Evolutionary conservation across 1,139 yeast species (phyloP).

Genomic region (Taiozyma sp.): DNA sequence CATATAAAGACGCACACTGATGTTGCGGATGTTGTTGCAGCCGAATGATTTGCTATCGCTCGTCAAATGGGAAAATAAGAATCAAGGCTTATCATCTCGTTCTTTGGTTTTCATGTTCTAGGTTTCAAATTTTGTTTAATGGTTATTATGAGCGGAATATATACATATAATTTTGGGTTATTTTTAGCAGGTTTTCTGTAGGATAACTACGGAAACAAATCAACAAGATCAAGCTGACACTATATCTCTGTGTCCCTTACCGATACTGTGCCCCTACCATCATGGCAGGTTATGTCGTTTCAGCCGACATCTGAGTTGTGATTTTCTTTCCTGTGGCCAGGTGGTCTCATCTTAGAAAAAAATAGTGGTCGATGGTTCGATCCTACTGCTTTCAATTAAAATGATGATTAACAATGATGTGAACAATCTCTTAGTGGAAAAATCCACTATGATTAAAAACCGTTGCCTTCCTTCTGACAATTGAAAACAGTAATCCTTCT

Average conservation of each 20-base stretch:
- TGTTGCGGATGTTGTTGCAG: not conserved
- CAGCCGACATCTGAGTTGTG: not conserved
- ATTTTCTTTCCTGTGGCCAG: not conserved
- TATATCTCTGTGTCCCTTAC: not conserved
- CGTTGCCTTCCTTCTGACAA: constrained; percentile 1
- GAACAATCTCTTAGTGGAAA: constrained; percentile 1
- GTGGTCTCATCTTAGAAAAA: not conserved
- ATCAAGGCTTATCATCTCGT: not conserved
- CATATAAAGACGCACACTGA: constrained; percentile 61
- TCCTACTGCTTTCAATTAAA: not conserved
- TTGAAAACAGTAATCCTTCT: not conserved
- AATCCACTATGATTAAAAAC: constrained; percentile 1
- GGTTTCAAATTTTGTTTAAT: not conserved
- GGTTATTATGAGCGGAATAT: not conserved
- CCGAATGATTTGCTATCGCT: not conserved
- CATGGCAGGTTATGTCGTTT: not conserved
- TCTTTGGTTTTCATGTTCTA: not conserved
- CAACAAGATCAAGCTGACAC: too few species aligned
- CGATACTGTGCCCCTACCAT: not conserved
- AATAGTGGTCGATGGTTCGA: not conserved
- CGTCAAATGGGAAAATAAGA: not conserved
- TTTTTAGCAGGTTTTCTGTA: not conserved
- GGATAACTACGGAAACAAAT: too few species aligned
- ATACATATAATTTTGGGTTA: not conserved
- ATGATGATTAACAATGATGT: not conserved